phyloP scores from a whole-genome alignment of 495 filamentous ascomycete genomes.

The Aspergillus incahuasiensis region DNA sequence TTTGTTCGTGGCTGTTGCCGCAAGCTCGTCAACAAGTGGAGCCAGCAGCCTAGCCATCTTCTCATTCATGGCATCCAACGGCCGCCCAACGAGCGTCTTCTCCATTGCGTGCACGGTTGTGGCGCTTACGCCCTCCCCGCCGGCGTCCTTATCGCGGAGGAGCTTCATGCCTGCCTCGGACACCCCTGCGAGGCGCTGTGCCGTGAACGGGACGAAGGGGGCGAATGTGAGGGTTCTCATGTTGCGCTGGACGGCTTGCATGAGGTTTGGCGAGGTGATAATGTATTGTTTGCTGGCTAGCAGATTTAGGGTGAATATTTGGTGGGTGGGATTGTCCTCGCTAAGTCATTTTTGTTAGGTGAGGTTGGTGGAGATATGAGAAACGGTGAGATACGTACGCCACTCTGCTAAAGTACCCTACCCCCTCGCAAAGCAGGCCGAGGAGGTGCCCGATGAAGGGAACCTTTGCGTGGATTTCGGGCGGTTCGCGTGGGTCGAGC shows the following conservation, averaged over 20 bases:
- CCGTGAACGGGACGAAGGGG: conserved; percentile 22
- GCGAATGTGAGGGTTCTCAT: conserved; percentile 39
- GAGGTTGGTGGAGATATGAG: neutral
- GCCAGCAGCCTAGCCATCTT: conserved; percentile 20
- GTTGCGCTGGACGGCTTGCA: conserved; percentile 38
- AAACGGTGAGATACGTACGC: neutral
- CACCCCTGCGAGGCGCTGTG: conserved; percentile 20
- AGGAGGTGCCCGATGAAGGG: conserved; percentile 46
- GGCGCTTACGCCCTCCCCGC: conserved; percentile 18
- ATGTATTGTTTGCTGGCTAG: conserved; percentile 42
- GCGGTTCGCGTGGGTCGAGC: conserved; percentile 42
- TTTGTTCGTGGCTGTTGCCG: neutral
- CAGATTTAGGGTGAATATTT: conserved; percentile 42
- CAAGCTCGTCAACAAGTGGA: conserved; percentile 19
- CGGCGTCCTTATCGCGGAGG: conserved; percentile 15
- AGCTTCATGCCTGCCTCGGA: conserved; percentile 11
- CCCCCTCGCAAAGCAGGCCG: conserved; percentile 33
- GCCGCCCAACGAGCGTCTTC: conserved; percentile 22
- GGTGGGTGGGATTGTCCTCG: conserved; percentile 19
- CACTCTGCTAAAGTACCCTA: conserved; percentile 23
- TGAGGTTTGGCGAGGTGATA: conserved; percentile 36
- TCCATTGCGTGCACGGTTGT: conserved; percentile 21
- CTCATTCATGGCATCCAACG: conserved; percentile 28
- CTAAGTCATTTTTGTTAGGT: conserved; percentile 11
- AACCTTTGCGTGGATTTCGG: conserved; percentile 29